A percentile compares a stretch with the other conserved stretches of the same genome.
phyloP scores from a whole-genome alignment of 495 filamentous ascomycete species.

The Hypoxylon intermedium region DNA sequence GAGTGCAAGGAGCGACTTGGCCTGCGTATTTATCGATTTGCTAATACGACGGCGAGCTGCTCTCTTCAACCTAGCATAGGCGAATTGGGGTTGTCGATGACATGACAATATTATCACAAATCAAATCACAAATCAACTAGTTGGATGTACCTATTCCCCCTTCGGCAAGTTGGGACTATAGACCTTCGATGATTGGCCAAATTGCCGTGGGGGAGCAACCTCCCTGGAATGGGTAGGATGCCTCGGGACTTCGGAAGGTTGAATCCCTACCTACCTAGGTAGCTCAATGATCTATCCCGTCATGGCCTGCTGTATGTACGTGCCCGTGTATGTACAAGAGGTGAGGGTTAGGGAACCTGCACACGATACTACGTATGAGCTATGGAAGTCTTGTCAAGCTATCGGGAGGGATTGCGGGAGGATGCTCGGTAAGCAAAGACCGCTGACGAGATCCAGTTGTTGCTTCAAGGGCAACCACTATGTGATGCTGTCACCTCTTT shows the following conservation, averaged over 20 bases:
- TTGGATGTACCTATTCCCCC: slow-evolving; percentile 21
- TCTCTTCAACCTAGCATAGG: slow-evolving; percentile 9
- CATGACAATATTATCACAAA: slow-evolving; percentile 38
- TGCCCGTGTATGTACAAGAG: background rate
- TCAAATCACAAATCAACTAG: no score
- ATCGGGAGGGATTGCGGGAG: slow-evolving; percentile 17
- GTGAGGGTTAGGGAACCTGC: slow-evolving; percentile 11
- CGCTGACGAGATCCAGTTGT: slow-evolving; percentile 30
- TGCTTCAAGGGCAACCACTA: slow-evolving; percentile 5
- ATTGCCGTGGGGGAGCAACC: slow-evolving; percentile 22
- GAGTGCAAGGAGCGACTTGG: background rate
- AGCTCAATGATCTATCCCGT: slow-evolving; percentile 26
- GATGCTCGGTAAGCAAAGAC: slow-evolving; percentile 16
- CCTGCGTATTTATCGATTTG: slow-evolving; percentile 1
- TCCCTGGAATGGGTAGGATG: slow-evolving; percentile 18
- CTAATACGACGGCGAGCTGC: slow-evolving; percentile 6
- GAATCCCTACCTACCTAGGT: slow-evolving; percentile 24
- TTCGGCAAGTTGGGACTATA: slow-evolving; percentile 27
- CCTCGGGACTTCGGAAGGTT: slow-evolving; percentile 35
- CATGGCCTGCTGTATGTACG: background rate
- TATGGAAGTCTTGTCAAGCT: slow-evolving; percentile 13
- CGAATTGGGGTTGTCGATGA: slow-evolving; percentile 29
- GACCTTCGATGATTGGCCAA: slow-evolving; percentile 17
- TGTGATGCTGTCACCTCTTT: slow-evolving; percentile 23
- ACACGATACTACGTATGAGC: slow-evolving; percentile 3